A percentile compares a stretch with the other conserved stretches of the same genome.
Conservation (phyloP, 1,139 yeast species). For the Diutina rugosa region DNA sequence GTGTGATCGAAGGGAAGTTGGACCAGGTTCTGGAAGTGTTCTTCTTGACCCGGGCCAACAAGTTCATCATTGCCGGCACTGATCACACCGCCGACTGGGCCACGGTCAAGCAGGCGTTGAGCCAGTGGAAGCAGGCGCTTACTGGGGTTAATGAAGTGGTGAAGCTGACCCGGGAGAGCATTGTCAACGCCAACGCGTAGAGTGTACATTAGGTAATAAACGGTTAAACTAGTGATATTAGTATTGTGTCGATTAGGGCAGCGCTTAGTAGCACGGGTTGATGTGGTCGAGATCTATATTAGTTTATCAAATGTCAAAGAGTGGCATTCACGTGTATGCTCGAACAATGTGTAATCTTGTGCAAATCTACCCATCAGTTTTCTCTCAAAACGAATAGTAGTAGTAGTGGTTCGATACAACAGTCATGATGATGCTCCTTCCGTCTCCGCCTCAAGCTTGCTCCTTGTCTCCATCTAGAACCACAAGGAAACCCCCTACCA, state of each 20-base stretch:
- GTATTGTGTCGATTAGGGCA: neutral
- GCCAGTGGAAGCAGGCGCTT: constrained; percentile 29
- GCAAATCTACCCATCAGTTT: neutral
- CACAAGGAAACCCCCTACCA: constrained; percentile 87
- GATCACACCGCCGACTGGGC: constrained; percentile 24
- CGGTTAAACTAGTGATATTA: neutral
- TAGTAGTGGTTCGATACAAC: neutral
- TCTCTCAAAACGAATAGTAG: neutral
- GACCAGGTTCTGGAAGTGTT: constrained; percentile 33
- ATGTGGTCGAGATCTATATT: too few relatives aligned
- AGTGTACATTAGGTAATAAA: neutral
- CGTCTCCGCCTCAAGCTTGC: neutral
- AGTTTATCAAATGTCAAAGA: too few relatives aligned
- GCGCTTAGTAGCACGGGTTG: too few relatives aligned
- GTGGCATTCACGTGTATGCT: neutral
- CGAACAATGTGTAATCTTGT: neutral
- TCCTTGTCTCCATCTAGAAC: constrained; percentile 19
- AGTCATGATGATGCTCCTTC: neutral
- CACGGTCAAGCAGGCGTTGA: constrained; percentile 21
- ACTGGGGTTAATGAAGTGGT: constrained; percentile 31
- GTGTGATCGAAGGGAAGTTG: constrained; percentile 34
- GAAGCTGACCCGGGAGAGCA: constrained; percentile 29
- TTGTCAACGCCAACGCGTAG: constrained; percentile 1
- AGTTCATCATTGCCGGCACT: constrained; percentile 28
- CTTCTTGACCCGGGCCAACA: constrained; percentile 29